phyloP scores from a whole-genome alignment of 164 flowering plant genomes.

The Vitis amurensis region DNA sequence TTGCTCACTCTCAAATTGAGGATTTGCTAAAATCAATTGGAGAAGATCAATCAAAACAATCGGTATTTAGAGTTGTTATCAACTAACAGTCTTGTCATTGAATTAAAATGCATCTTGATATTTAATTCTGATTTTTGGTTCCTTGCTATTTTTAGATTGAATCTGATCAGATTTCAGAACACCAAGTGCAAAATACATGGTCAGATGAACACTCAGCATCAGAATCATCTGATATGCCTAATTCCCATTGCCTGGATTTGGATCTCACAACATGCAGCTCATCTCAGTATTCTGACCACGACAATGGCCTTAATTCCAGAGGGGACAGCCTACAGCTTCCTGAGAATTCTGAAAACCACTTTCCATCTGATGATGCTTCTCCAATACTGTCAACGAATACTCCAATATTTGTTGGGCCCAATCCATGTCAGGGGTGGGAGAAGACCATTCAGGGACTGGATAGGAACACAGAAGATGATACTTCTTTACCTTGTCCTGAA shows the following conservation, averaged over 20 bases:
- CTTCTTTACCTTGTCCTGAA: conserved; percentile 12
- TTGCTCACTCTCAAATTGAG: conserved; percentile 46
- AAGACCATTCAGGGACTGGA: conserved; percentile 23
- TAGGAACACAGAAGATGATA: conserved; percentile 11
- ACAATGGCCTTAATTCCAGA: conserved; percentile 12
- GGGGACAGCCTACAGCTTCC: conserved; percentile 18
- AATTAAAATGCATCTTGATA: neutral
- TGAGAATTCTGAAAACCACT: conserved; percentile 38
- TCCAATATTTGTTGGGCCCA: conserved; percentile 38
- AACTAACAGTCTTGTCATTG: neutral
- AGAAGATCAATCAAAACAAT: conserved; percentile 17
- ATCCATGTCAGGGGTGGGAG: conserved; percentile 47
- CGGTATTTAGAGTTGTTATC: conserved; percentile 3
- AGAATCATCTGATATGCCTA: conserved; percentile 33
- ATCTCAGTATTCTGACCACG: conserved; percentile 16
- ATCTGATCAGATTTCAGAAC: conserved; percentile 15
- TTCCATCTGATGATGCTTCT: conserved; percentile 36
- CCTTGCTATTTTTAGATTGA: conserved; percentile 25
- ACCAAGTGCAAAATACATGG: conserved; percentile 23
- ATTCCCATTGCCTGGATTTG: conserved; percentile 27
- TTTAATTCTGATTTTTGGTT: neutral
- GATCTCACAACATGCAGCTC: conserved; percentile 19
- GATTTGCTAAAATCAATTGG: conserved; percentile 32
- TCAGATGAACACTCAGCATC: conserved; percentile 35
- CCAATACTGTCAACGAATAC: conserved; percentile 23